Base-by-base conservation (phyloP, 441 rosid species). In the Dalechampia spathulata region DNA sequence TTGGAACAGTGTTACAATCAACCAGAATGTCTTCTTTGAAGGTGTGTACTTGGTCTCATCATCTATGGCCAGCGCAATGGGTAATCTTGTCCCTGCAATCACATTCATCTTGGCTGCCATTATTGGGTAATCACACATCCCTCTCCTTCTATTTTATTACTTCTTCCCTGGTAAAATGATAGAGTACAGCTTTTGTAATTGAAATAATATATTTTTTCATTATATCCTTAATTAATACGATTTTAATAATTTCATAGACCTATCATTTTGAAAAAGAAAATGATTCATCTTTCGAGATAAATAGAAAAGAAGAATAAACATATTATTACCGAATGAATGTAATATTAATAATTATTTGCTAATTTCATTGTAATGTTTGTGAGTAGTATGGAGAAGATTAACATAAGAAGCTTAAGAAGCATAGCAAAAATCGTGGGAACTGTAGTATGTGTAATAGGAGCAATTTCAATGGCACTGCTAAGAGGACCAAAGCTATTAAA, bases 401-500 rank as follows among this genome's bases (percentile, higher is more conserved):
- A 80, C 15, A 26, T 75, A 22, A 32, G 70, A 64, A 72, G 82
- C 63, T 15, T 55, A 37, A 77, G 85, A 14, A 49, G 39, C 2
- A 47, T 46, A 38, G 36, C 26, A 22, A 55, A 87, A 89, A 60
- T 72, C 19, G 25, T 16, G 23, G 63, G 56, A 38, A 86, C 91
- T 0, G 39, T 65, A 20, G 3, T 57, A 19, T 43, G 51, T 21
- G 51, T 22, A 48, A 27, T 43, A 75, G 87, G 90, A 75, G 96
- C 94, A 23, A 68, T 85, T 62, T 69, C 76, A 13, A 83, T 85
- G 94, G 76, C 89, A 19, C 58, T 90, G 57, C 76, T 90, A 30
- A 77, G 71, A 60, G 96, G 96, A 19, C 78, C 87, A 34, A 79
- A 81, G 65, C 75, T 86, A 36, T 69, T 87, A 10, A 81, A 83